Conservation (phyloP, 202 grass and related monocot species). For the Dendrocalamus latiflorus region DNA sequence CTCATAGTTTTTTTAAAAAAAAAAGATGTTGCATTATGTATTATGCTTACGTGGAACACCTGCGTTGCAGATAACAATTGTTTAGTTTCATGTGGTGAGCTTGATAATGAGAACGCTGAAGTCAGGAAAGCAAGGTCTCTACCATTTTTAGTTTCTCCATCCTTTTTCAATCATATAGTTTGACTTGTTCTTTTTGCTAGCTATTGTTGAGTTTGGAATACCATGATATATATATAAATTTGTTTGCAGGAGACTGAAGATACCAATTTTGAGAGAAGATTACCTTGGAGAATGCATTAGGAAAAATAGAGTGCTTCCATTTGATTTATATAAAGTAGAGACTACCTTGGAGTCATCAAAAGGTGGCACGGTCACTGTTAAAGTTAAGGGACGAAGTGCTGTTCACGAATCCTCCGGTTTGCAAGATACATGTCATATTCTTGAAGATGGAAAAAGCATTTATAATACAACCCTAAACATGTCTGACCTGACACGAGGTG, state of each 20-base stretch:
- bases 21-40: not conserved
- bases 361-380: constrained; percentile 75
- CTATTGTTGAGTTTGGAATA: not conserved
- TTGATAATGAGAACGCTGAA: constrained; percentile 63
- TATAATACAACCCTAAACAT: constrained; percentile 97
- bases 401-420: constrained; percentile 93
- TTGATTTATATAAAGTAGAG: constrained; percentile 79
- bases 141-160: not conserved
- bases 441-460: constrained; percentile 87
- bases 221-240: too few relatives aligned
- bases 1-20: not conserved
- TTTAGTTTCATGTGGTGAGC: constrained; percentile 66
- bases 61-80: constrained; percentile 75
- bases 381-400: constrained; percentile 94
- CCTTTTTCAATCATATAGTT: not conserved
- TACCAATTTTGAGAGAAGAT: constrained; percentile 75
- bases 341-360: constrained; percentile 48
- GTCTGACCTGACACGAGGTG: constrained; percentile 85
- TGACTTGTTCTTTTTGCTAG: not conserved
- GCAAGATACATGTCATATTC: constrained; percentile 91
- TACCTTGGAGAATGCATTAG: constrained; percentile 72
- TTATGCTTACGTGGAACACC: constrained; percentile 22
- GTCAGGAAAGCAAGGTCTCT: constrained; percentile 88
- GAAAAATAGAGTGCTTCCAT: constrained; percentile 68
- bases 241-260: constrained; percentile 78